Evolutionary conservation across 73 alveolate genomes (phyloP).

Genomic region (Loxodes magnus): DNA sequence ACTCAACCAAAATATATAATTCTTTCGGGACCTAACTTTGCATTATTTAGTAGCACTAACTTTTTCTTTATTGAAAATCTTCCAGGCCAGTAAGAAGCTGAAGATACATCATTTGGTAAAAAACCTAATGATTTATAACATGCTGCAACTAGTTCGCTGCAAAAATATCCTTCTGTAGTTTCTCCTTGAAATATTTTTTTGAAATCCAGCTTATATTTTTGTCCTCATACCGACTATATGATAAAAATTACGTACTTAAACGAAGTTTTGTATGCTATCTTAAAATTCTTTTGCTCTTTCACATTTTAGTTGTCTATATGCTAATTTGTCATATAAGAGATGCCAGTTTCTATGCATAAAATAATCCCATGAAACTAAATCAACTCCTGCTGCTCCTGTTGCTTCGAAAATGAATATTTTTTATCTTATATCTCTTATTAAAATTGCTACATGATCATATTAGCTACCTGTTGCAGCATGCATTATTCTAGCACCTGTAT

Average conservation of each 20-base stretch:
- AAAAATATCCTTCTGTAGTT: too few species aligned
- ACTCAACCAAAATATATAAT: too few species aligned
- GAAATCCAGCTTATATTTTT: conserved; percentile 17
- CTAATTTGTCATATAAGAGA: conserved; percentile 31
- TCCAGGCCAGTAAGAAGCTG: conserved; percentile 22
- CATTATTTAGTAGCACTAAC: too few species aligned
- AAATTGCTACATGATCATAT: conserved; percentile 76
- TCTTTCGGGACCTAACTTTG: too few species aligned
- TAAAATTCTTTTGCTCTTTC: conserved; percentile 21
- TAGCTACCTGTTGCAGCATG: conserved; percentile 47
- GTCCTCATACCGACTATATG: too few species aligned
- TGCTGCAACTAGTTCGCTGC: conserved; percentile 16
- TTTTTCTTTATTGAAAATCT: conserved; percentile 10
- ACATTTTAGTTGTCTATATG: conserved; percentile 28
- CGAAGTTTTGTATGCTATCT: neutral
- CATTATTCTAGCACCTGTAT: conserved; percentile 28
- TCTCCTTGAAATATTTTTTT: conserved; percentile 27
- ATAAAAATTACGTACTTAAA: too few species aligned
- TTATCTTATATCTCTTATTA: conserved; percentile 37
- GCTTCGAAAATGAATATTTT: conserved; percentile 52
- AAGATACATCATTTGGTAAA: conserved; percentile 12
- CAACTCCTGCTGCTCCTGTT: conserved; percentile 46
- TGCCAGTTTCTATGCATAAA: conserved; percentile 34
- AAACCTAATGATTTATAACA: conserved; percentile 12
- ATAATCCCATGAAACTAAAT: conserved; percentile 36